Evolutionary conservation across 495 filamentous ascomycete genomes (phyloP).

Genomic region (Bombardia bombarda): DNA sequence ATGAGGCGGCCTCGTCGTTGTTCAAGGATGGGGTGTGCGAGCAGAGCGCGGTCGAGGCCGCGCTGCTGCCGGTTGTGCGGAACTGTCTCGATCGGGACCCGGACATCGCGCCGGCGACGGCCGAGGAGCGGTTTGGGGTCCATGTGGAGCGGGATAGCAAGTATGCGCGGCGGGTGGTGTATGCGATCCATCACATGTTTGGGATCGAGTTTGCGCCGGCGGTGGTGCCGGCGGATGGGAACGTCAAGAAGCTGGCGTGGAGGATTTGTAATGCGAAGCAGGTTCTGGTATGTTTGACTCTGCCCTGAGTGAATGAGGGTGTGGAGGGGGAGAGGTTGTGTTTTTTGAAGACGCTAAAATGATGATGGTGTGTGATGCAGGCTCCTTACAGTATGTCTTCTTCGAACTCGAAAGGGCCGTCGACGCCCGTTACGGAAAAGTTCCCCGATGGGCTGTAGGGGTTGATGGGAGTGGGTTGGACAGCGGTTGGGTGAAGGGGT

Average conservation of each 20-base stretch:
- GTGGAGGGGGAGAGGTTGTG: slow-evolving; percentile 5
- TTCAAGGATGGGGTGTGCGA: slow-evolving; percentile 25
- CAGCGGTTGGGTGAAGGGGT: neutral
- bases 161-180: slow-evolving; percentile 81
- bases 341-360: too few relatives aligned
- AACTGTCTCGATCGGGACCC: slow-evolving; percentile 92
- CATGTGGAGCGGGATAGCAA: slow-evolving; percentile 80
- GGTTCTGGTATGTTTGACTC: slow-evolving; percentile 63
- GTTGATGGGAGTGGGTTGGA: neutral
- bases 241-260: slow-evolving; percentile 86
- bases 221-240: slow-evolving; percentile 89
- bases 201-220: slow-evolving; percentile 91
- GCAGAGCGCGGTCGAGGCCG: slow-evolving; percentile 67
- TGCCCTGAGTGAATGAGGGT: neutral
- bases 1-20: slow-evolving; percentile 51
- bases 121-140: slow-evolving; percentile 74
- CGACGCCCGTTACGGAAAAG: slow-evolving; percentile 43
- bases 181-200: slow-evolving; percentile 95
- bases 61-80: slow-evolving; percentile 71
- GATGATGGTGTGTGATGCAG: too few relatives aligned
- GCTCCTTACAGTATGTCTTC: slow-evolving; percentile 60
- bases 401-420: slow-evolving; percentile 44
- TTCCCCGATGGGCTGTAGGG: slow-evolving; percentile 16
- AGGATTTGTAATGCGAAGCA: slow-evolving; percentile 91
- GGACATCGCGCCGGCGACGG: slow-evolving; percentile 76